These are phyloP conservation scores for Cladorrhinum samala DNA, from an alignment of 495 filamentous ascomycete genomes.

Conservation along the genomic window DNA sequence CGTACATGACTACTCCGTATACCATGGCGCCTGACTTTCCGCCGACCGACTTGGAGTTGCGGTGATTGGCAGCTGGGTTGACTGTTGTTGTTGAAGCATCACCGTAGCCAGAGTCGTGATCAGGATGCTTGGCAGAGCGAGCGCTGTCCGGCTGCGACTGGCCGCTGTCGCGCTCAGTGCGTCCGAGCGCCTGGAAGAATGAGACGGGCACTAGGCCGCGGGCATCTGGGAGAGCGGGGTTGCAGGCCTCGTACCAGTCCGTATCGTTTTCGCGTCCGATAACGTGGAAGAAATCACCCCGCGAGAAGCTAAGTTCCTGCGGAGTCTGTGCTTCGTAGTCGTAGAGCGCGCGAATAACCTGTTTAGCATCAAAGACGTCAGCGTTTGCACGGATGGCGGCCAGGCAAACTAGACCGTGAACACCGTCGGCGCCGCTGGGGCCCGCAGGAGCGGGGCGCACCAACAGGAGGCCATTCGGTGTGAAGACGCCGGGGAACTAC, in stretches of 20 bases:
- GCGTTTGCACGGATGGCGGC: constrained; percentile 2
- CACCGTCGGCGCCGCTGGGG: neutral
- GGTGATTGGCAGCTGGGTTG: constrained; percentile 37
- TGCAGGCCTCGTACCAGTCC: constrained; percentile 99
- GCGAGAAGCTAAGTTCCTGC: constrained; percentile 82
- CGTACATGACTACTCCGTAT: constrained; percentile 94
- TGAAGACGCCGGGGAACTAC: constrained; percentile 10
- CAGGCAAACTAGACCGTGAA: neutral
- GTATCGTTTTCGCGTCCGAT: constrained; percentile 90
- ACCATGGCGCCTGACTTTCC: constrained; percentile 79
- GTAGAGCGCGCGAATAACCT: constrained; percentile 97
- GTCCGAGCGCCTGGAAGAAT: constrained; percentile 87
- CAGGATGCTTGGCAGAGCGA: constrained; percentile 44
- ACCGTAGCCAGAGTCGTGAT: constrained; percentile 77
- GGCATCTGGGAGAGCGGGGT: constrained; percentile 80
- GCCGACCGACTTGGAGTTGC: constrained; percentile 44
- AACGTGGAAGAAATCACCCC: constrained; percentile 97
- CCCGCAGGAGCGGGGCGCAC: constrained; percentile 1
- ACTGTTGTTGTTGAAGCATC: constrained; percentile 46
- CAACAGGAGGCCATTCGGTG: constrained; percentile 1
- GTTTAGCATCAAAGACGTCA: constrained; percentile 20
- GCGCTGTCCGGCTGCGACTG: constrained; percentile 63
- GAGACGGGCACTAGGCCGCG: constrained; percentile 88
- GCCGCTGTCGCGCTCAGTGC: constrained; percentile 80
- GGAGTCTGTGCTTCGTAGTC: constrained; percentile 73